A percentile compares a stretch with the other conserved stretches of the same genome.
Evolutionary conservation across 2,329 filamentous ascomycete species (phyloP).

Genomic region (Colletotrichum plurivorum): DNA sequence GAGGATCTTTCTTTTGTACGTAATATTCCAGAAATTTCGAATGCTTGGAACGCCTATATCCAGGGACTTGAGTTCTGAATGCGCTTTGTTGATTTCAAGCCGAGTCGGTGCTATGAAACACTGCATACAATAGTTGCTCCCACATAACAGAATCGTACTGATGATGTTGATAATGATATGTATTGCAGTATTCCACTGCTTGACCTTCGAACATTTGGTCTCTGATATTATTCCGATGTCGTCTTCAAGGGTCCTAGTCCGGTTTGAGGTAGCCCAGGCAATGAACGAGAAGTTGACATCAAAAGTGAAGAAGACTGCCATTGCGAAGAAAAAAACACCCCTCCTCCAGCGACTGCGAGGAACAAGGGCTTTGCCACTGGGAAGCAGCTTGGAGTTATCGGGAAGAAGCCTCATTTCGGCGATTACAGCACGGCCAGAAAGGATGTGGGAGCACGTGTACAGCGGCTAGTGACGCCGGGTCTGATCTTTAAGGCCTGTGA

Average conservation of each 20-base stretch:
- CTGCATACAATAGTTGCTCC: constrained; percentile 56
- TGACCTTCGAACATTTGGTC: neutral
- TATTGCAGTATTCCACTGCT: neutral
- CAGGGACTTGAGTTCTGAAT: constrained; percentile 35
- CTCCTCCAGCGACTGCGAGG: too few species aligned
- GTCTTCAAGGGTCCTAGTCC: neutral
- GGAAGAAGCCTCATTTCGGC: too few species aligned
- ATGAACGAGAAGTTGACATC: too few species aligned
- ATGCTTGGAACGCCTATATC: constrained; percentile 45
- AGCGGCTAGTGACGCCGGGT: too few species aligned
- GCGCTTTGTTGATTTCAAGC: constrained; percentile 46
- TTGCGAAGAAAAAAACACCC: too few species aligned
- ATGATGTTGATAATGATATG: constrained; percentile 52
- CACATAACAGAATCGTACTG: constrained; percentile 49
- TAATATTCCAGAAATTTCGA: constrained; percentile 40
- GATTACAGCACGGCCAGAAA: too few species aligned
- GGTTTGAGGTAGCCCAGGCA: too few species aligned
- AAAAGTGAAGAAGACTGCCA: too few species aligned
- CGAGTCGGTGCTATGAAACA: constrained; percentile 51
- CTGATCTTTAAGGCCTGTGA: too few species aligned
- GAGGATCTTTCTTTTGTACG: constrained; percentile 19
- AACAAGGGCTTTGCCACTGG: too few species aligned
- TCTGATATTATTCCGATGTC: neutral
- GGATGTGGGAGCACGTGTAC: too few species aligned
- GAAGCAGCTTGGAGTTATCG: too few species aligned